Percentiles rank a stretch among this genome's conserved stretches.
phyloP scores from a whole-genome alignment of 441 rosid genomes.

The Populus tomentosa region DNA sequence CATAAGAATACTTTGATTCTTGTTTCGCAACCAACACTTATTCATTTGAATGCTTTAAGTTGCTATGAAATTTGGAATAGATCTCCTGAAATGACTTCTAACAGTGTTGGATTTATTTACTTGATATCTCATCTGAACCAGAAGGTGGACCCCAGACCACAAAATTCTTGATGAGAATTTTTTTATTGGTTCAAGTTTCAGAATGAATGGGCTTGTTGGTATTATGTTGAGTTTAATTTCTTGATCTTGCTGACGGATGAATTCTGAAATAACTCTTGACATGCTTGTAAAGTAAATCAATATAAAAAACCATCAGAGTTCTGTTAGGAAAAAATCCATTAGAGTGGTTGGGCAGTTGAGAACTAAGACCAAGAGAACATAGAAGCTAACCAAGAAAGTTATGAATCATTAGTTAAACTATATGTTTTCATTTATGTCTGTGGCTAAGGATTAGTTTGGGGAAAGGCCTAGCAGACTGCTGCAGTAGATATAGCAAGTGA shows the following conservation, averaged over 20 bases:
- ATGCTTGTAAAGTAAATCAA: background rate
- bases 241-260: background rate
- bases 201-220: background rate
- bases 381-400: background rate
- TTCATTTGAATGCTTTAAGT: background rate
- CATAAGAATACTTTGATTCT: background rate
- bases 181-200: slow-evolving; percentile 1
- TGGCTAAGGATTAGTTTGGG: background rate
- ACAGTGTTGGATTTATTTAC: background rate
- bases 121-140: background rate
- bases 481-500: background rate
- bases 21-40: background rate
- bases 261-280: background rate
- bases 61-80: background rate
- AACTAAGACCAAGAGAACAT: background rate
- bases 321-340: too few relatives aligned
- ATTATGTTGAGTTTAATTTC: background rate
- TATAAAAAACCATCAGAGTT: background rate
- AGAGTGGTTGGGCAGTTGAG: background rate
- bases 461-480: background rate
- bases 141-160: background rate
- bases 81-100: background rate
- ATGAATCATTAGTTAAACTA: background rate
- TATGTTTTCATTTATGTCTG: background rate
- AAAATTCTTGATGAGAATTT: background rate